These are phyloP conservation scores for Hyaloperonospora arabidopsidis DNA, from an alignment of 352 stramenopile species.

Conservation along the genomic window DNA sequence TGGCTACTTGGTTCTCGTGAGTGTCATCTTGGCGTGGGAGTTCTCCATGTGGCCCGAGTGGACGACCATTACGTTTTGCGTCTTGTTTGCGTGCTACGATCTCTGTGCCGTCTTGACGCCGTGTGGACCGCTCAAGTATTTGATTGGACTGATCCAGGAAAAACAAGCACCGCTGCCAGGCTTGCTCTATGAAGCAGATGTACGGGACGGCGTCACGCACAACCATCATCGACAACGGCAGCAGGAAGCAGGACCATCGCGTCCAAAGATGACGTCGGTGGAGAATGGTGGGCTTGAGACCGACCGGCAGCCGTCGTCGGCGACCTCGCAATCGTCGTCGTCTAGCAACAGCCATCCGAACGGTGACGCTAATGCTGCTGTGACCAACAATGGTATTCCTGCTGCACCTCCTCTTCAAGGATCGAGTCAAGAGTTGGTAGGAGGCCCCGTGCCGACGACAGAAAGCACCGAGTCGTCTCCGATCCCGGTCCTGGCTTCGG, in stretches of 20 bases:
- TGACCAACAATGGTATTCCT: conserved; percentile 22
- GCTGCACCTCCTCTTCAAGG: conserved; percentile 11
- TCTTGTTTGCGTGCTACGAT: conserved; percentile 97
- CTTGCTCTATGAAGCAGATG: conserved; percentile 93
- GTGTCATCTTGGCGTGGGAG: conserved; percentile 95
- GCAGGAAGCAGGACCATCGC: conserved; percentile 12
- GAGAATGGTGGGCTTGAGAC: conserved; percentile 2
- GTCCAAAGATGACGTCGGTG: conserved; percentile 18
- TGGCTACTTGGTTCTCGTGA: conserved; percentile 91
- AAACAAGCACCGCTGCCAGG: conserved; percentile 86
- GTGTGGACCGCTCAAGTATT: conserved; percentile 93
- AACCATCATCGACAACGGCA: conserved; percentile 26
- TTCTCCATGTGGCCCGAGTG: conserved; percentile 94
- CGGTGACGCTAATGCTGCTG: conserved; percentile 15
- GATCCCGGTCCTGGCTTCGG: conserved; percentile 25
- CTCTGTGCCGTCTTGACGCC: conserved; percentile 96
- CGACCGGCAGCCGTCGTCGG: conserved; percentile 32
- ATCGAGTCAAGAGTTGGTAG: conserved; percentile 6
- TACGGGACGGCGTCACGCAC: conserved; percentile 65
- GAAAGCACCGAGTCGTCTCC: conserved; percentile 24
- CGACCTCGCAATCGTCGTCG: conserved; percentile 37
- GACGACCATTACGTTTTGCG: conserved; percentile 86
- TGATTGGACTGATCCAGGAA: conserved; percentile 89
- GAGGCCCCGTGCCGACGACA: conserved; percentile 9
- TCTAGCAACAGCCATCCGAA: conserved; percentile 25